These are phyloP conservation scores for Candida sphagnicola DNA, from an alignment of 805 yeast genomes.

Conservation along the genomic window DNA sequence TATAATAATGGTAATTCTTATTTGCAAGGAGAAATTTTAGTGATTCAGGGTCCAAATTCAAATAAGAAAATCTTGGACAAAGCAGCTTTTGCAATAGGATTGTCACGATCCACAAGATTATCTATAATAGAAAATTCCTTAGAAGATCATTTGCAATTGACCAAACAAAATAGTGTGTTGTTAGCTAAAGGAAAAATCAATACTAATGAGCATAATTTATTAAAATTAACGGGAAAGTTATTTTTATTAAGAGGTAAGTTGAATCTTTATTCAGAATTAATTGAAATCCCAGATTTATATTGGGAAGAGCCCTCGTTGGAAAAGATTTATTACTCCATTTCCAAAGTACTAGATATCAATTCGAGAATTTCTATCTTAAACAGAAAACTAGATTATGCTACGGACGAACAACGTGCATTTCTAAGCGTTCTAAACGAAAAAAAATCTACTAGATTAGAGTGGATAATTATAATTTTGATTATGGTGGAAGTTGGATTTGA, in stretches of 20 bases:
- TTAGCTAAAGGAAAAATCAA: conserved; percentile 56
- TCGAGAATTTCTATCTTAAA: conserved; percentile 79
- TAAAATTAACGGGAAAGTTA: conserved; percentile 68
- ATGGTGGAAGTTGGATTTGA: conserved; percentile 85
- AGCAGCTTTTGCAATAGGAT: conserved; percentile 85
- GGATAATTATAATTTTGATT: conserved; percentile 82
- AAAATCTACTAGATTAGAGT: conserved; percentile 73
- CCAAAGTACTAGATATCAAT: conserved; percentile 67
- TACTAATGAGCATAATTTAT: conserved; percentile 53
- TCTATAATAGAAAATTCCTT: conserved; percentile 73
- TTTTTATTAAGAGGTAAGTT: conserved; percentile 76
- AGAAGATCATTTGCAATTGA: conserved; percentile 62
- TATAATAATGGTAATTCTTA: conserved; percentile 27
- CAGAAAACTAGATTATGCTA: conserved; percentile 82
- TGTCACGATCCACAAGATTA: conserved; percentile 80
- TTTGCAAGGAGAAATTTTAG: conserved; percentile 67
- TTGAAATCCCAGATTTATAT: conserved; percentile 88
- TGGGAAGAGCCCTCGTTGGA: conserved; percentile 92
- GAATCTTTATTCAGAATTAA: conserved; percentile 80
- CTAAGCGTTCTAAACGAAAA: conserved; percentile 72
- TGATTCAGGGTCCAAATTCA: conserved; percentile 49
- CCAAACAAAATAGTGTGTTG: conserved; percentile 61
- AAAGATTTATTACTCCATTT: conserved; percentile 64
- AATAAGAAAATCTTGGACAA: conserved; percentile 63
- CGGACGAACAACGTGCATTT: conserved; percentile 81